phyloP scores from a whole-genome alignment of 2,329 filamentous ascomycete species.

The Fonsecaea nubica region DNA sequence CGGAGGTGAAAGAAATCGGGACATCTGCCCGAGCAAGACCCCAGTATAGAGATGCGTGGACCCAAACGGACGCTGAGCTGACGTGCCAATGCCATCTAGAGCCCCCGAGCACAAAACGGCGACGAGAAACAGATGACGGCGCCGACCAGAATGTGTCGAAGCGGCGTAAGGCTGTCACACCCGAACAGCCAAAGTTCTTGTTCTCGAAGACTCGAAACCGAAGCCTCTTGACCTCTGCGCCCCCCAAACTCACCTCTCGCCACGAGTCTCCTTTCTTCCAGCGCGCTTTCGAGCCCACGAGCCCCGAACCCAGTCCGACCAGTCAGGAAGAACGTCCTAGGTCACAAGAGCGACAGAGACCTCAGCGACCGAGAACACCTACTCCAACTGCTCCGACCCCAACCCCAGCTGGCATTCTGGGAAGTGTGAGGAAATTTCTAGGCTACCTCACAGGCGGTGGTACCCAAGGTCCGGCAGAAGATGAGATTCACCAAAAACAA shows the following conservation, averaged over 20 bases:
- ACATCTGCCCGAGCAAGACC: neutral
- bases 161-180: constrained; percentile 26
- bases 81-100: constrained; percentile 28
- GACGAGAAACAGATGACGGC: constrained; percentile 25
- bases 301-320: constrained; percentile 14
- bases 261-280: constrained; percentile 30
- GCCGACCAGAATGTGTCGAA: constrained; percentile 23
- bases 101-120: constrained; percentile 27
- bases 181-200: constrained; percentile 27
- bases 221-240: constrained; percentile 31
- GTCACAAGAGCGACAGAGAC: constrained; percentile 13
- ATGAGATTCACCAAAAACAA: neutral
- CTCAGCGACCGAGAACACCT: constrained; percentile 20
- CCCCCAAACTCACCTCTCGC: constrained; percentile 23
- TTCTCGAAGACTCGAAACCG: constrained; percentile 33
- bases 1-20: neutral
- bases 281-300: constrained; percentile 23
- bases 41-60: constrained; percentile 20
- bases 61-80: constrained; percentile 31
- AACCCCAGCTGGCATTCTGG: constrained; percentile 25
- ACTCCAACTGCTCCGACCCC: constrained; percentile 8
- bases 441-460: constrained; percentile 23
- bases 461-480: constrained; percentile 9
- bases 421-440: constrained; percentile 35
- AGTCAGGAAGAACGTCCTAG: neutral